A percentile compares a stretch with the other conserved stretches of the same genome.
These are phyloP conservation scores for Diplogelasinospora grovesii DNA, from an alignment of 495 filamentous ascomycete genomes.

Conservation along the genomic window DNA sequence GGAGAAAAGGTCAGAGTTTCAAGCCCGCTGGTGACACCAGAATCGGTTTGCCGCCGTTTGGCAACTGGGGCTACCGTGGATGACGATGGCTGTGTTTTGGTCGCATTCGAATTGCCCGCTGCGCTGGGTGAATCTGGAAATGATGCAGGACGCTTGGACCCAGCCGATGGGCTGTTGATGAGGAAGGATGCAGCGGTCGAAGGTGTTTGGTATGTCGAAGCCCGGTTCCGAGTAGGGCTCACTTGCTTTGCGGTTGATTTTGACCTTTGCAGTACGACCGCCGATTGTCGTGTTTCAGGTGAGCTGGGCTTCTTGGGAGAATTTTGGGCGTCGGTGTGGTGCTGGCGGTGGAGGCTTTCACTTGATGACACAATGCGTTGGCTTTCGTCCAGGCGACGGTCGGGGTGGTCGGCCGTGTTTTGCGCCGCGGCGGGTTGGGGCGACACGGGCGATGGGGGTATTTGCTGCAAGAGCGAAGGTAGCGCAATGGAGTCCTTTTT, in stretches of 20 bases:
- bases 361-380: constrained; percentile 18
- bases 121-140: constrained; percentile 26
- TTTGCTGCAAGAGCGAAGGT: constrained; percentile 32
- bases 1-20: constrained; percentile 5
- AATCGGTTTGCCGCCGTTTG: constrained; percentile 20
- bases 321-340: constrained; percentile 14
- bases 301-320: constrained; percentile 5
- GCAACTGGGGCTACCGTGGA: constrained; percentile 9
- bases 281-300: constrained; percentile 21
- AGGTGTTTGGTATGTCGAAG: constrained; percentile 32
- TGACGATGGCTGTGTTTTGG: constrained; percentile 8
- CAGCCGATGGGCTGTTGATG: constrained; percentile 8
- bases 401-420: constrained; percentile 4
- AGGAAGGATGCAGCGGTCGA: constrained; percentile 17
- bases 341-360: constrained; percentile 20
- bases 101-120: constrained; percentile 14
- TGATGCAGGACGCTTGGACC: constrained; percentile 35
- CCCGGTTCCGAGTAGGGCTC: constrained; percentile 28
- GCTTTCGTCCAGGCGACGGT: constrained; percentile 23
- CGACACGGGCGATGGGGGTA: constrained; percentile 36
- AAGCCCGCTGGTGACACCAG: constrained; percentile 7
- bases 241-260: no score
- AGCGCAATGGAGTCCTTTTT: constrained; percentile 33
- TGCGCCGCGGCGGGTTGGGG: constrained; percentile 16
- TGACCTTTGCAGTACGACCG: no score